phyloP scores from a whole-genome alignment of 352 stramenopile species.

The Globisporangium echinulatum region DNA sequence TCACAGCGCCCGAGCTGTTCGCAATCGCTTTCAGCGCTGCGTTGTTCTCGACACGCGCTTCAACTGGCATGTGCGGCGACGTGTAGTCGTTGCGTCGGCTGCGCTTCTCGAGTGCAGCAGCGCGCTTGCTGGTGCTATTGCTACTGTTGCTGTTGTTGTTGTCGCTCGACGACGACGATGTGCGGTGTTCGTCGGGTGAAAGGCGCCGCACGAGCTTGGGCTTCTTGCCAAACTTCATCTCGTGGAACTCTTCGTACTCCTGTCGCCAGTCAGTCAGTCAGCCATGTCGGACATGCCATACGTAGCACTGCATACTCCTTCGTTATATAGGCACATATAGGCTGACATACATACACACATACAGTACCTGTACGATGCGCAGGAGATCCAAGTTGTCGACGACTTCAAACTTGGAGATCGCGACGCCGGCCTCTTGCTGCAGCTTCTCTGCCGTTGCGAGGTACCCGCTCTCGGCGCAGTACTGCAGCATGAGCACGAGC shows the following conservation, averaged over 20 bases:
- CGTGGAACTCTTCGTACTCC: constrained; percentile 90
- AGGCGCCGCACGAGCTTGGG: constrained; percentile 78
- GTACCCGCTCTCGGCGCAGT: constrained; percentile 84
- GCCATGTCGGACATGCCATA: neutral
- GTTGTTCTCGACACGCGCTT: constrained; percentile 80
- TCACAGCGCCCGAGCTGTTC: constrained; percentile 16
- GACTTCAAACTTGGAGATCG: constrained; percentile 86
- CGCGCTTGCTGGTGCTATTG: constrained; percentile 21
- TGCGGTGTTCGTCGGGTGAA: constrained; percentile 36
- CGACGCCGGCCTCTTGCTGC: constrained; percentile 78
- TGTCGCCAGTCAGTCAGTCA: constrained; percentile 14
- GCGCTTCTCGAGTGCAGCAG: constrained; percentile 44
- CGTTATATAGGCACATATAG: neutral
- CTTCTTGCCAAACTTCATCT: constrained; percentile 89
- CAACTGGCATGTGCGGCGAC: constrained; percentile 65
- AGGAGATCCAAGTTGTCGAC: constrained; percentile 91
- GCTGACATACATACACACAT: neutral
- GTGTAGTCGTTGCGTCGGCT: constrained; percentile 69
- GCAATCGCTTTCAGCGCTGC: constrained; percentile 51
- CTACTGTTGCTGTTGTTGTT: constrained; percentile 18
- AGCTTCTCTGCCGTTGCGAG: constrained; percentile 79
- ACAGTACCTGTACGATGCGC: constrained; percentile 63
- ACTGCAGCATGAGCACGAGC: constrained; percentile 80
- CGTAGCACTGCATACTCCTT: neutral
- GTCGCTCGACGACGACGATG: neutral